These are phyloP conservation scores for Pseudozyma sp. DNA, from an alignment of 1,284 basidiomycete species.

Conservation along the genomic window DNA sequence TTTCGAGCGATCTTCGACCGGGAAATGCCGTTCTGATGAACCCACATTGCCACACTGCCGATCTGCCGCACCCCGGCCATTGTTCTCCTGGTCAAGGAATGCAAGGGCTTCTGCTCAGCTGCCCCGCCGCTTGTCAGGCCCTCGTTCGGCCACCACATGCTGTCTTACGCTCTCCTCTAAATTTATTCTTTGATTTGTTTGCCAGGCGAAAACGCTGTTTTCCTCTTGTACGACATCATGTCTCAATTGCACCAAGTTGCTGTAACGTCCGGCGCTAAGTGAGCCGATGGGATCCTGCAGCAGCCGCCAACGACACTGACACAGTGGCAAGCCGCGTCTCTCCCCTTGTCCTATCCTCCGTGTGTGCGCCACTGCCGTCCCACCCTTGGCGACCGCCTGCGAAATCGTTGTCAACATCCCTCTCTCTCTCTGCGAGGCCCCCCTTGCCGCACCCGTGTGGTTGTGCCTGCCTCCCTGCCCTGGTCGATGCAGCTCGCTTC, in stretches of 20 bases:
- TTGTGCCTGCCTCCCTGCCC: constrained; percentile 12
- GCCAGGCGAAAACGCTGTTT: too few species aligned
- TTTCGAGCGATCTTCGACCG: constrained; percentile 1
- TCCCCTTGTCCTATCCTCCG: neutral
- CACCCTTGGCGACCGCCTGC: too few species aligned
- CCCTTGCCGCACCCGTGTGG: neutral
- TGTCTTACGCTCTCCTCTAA: too few species aligned
- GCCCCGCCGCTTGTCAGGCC: too few species aligned
- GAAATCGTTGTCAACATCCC: neutral
- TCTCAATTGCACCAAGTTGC: too few species aligned
- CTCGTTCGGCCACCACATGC: too few species aligned
- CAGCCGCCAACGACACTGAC: neutral
- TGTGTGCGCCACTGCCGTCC: too few species aligned
- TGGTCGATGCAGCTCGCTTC: constrained; percentile 39
- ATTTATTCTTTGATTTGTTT: too few species aligned
- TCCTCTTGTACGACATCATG: too few species aligned
- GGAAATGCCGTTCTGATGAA: neutral
- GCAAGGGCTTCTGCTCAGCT: neutral
- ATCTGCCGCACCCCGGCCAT: neutral
- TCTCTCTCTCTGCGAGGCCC: neutral
- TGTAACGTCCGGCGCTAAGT: neutral
- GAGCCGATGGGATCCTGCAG: neutral
- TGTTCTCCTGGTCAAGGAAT: neutral
- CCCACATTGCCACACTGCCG: too few species aligned
- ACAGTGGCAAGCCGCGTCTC: neutral